Conservation (phyloP, 768 basidiomycete genomes). For the Thelephora ganbajun region DNA sequence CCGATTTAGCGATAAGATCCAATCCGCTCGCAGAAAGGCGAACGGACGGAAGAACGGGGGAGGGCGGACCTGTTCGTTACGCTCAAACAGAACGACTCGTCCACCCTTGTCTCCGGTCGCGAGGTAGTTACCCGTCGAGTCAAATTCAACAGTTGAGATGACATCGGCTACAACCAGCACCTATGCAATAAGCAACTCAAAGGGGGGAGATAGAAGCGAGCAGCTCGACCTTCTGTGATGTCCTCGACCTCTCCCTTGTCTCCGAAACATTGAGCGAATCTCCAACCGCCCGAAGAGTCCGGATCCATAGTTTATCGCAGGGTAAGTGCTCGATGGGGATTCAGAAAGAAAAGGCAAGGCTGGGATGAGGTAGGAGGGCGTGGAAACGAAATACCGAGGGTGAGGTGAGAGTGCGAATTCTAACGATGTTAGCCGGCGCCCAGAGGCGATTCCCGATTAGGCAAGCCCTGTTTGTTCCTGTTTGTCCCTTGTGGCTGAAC, state of each 20-base stretch:
- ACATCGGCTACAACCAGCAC: conserved; percentile 73
- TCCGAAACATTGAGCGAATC: conserved; percentile 99
- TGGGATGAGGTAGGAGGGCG: neutral
- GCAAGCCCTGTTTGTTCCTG: neutral
- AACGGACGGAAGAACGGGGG: conserved; percentile 3
- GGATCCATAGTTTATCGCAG: conserved; percentile 50
- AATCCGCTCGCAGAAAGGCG: conserved; percentile 1
- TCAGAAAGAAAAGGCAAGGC: conserved; percentile 9
- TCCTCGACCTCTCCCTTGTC: conserved; percentile 99
- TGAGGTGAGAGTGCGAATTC: neutral
- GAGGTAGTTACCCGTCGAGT: conserved; percentile 98
- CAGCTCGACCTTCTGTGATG: conserved; percentile 81
- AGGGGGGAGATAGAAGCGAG: conserved; percentile 9
- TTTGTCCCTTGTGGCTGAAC: conserved; percentile 3
- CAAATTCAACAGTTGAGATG: conserved; percentile 99
- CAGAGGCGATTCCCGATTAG: neutral
- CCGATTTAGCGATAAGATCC: conserved; percentile 5
- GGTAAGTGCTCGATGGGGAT: no score
- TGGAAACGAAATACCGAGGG: neutral
- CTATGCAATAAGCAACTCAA: conserved; percentile 13
- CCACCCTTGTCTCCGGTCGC: conserved; percentile 99
- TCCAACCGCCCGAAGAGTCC: conserved; percentile 82
- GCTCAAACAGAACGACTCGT: conserved; percentile 95
- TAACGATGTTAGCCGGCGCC: neutral
- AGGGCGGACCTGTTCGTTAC: conserved; percentile 80